Evolutionary conservation across 139 green algal species (phyloP).

Genomic region (Chara braunii): DNA sequence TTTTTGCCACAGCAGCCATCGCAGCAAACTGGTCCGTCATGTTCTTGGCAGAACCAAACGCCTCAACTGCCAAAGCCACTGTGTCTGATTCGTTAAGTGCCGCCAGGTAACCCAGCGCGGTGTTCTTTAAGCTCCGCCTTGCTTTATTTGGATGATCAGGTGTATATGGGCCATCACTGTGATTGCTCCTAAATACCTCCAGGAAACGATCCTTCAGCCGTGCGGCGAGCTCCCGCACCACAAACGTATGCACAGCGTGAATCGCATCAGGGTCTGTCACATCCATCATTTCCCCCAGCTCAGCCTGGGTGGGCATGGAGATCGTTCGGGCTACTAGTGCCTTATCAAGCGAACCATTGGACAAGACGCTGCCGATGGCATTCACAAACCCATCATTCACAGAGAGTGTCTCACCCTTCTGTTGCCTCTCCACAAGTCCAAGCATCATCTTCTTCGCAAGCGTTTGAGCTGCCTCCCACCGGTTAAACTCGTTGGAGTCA

Average conservation of each 20-base stretch:
- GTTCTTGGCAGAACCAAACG: constrained; percentile 69
- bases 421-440: constrained; percentile 41
- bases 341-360: constrained; percentile 11
- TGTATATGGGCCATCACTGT: constrained; percentile 50
- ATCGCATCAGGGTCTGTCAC: constrained; percentile 58
- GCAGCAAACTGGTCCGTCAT: constrained; percentile 93
- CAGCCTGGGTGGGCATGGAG: constrained; percentile 54
- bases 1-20: constrained; percentile 58
- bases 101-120: constrained; percentile 65
- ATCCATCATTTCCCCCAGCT: constrained; percentile 65
- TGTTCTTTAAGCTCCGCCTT: constrained; percentile 73
- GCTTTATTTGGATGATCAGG: constrained; percentile 54
- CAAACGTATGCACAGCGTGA: constrained; percentile 59
- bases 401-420: constrained; percentile 19
- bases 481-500: constrained; percentile 86
- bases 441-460: constrained; percentile 68
- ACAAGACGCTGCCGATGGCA: constrained; percentile 18
- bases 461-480: constrained; percentile 75
- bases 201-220: no score
- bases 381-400: constrained; percentile 18
- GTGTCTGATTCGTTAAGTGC: constrained; percentile 58
- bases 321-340: constrained; percentile 51
- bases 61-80: constrained; percentile 32
- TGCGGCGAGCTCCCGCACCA: constrained; percentile 60
- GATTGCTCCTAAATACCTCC: constrained; percentile 29